Evolutionary conservation across 2,329 filamentous ascomycete species (phyloP).

Genomic region (Cytospora schulzeri): DNA sequence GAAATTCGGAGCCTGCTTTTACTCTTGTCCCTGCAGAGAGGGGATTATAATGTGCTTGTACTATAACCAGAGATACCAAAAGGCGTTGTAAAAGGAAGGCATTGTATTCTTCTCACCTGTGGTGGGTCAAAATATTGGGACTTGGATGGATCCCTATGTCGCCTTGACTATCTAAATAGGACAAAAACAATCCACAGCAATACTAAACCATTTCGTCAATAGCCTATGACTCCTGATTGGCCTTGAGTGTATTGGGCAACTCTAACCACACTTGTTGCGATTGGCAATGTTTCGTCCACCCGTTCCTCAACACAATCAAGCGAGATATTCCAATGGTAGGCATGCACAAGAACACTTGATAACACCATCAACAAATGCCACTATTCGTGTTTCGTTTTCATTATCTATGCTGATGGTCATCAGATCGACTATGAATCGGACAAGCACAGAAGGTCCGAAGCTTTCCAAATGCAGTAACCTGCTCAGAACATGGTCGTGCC

Average conservation of each 20-base stretch:
- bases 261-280: neutral
- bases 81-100: constrained; percentile 3
- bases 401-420: neutral
- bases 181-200: neutral
- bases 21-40: neutral
- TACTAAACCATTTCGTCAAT: neutral
- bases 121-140: neutral
- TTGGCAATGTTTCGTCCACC: neutral
- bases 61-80: constrained; percentile 19
- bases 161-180: neutral
- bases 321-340: neutral
- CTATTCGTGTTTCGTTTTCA: neutral
- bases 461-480: neutral
- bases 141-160: neutral
- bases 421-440: neutral
- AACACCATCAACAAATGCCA: neutral
- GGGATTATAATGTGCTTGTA: neutral
- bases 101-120: neutral
- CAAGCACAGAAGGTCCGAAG: neutral
- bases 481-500: neutral
- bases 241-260: neutral
- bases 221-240: neutral
- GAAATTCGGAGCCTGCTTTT: too few species aligned
- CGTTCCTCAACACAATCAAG: neutral
- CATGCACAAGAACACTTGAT: neutral